Evolutionary conservation across 805 yeast genomes (phyloP).

Genomic region (Yarrowia yakushimensis): DNA sequence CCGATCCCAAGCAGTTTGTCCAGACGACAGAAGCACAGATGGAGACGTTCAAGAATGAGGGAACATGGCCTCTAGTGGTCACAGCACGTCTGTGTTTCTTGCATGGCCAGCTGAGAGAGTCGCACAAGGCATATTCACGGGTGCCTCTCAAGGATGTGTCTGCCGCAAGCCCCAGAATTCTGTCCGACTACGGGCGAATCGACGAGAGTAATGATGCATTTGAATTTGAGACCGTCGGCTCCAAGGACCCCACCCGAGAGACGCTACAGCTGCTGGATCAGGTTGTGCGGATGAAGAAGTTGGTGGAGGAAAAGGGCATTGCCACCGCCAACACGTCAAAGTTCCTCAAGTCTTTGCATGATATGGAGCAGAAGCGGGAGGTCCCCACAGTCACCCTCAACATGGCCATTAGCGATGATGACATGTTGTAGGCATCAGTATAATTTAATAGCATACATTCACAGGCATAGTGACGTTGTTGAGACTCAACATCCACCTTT

Average conservation of each 20-base stretch:
- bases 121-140: background rate
- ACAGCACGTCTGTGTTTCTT: background rate
- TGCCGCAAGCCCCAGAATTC: background rate
- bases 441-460: background rate
- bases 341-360: background rate
- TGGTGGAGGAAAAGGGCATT: constrained; percentile 9
- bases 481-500: background rate
- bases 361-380: background rate
- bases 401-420: constrained; percentile 17
- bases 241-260: constrained; percentile 3
- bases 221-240: constrained; percentile 5
- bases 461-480: too few relatives aligned
- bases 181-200: constrained; percentile 1
- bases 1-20: background rate
- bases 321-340: background rate
- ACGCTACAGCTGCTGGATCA: background rate
- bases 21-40: background rate
- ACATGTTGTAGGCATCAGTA: background rate
- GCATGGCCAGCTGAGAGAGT: constrained; percentile 17
- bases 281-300: constrained; percentile 1
- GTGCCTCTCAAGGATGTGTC: constrained; percentile 20
- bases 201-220: constrained; percentile 19
- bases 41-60: background rate
- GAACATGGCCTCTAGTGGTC: background rate
- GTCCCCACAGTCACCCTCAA: background rate